These are phyloP conservation scores for Strobilomyces dryophilus DNA, from an alignment of 768 basidiomycete species.

Conservation along the genomic window DNA sequence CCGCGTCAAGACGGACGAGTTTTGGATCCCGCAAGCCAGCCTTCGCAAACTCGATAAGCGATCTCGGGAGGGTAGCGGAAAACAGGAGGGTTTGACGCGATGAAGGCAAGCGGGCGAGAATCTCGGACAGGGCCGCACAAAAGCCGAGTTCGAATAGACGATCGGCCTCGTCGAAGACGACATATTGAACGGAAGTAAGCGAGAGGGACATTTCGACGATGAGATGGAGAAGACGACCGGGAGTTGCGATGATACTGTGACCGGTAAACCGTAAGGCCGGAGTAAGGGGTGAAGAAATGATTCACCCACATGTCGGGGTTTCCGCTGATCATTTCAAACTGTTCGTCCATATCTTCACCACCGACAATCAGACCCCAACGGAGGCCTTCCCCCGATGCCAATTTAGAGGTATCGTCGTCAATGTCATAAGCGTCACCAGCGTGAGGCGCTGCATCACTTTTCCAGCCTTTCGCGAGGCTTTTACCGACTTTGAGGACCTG, in stretches of 20 bases:
- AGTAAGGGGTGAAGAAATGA: constrained; percentile 2
- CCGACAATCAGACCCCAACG: constrained; percentile 96
- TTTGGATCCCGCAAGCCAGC: constrained; percentile 93
- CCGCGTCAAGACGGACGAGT: constrained; percentile 92
- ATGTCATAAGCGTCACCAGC: constrained; percentile 63
- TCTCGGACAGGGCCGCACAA: constrained; percentile 86
- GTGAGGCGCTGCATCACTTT: constrained; percentile 55
- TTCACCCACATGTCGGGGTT: constrained; percentile 90
- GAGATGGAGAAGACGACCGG: constrained; percentile 94
- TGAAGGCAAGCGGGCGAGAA: constrained; percentile 81
- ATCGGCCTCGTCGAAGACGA: constrained; percentile 98
- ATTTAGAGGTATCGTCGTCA: constrained; percentile 46
- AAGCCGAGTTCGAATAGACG: constrained; percentile 99
- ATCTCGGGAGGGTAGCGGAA: constrained; percentile 94
- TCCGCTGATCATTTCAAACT: constrained; percentile 91
- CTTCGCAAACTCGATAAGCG: constrained; percentile 97
- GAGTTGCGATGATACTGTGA: constrained; percentile 90
- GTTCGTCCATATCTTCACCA: constrained; percentile 92
- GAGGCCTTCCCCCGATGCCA: constrained; percentile 50
- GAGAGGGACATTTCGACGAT: constrained; percentile 96
- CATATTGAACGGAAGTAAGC: constrained; percentile 79
- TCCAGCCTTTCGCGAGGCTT: constrained; percentile 83
- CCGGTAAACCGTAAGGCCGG: constrained; percentile 11
- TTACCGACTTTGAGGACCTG: constrained; percentile 95
- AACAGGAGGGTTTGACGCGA: constrained; percentile 91